Evolutionary conservation across 78 protist genomes (phyloP).

Genomic region (Capsaspora owczarzaki): DNA sequence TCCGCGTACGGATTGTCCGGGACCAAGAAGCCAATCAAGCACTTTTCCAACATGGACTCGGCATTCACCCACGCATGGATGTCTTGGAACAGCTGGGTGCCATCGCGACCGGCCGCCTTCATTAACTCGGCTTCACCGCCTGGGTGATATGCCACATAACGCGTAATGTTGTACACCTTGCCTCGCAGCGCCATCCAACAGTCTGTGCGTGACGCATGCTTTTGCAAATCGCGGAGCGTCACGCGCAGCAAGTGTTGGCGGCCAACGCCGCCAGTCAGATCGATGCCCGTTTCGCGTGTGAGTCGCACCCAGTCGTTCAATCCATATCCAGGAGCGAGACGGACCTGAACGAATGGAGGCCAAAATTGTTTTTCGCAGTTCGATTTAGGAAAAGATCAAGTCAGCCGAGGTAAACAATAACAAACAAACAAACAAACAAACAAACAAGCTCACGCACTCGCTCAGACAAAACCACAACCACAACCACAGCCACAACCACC

Average conservation of each 20-base stretch:
- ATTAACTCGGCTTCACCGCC: conserved; percentile 52
- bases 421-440: no score
- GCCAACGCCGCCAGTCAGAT: not conserved
- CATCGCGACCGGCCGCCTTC: conserved; percentile 58
- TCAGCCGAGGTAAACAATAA: no score
- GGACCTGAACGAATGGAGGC: not conserved
- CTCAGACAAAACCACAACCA: no score
- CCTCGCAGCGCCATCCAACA: conserved; percentile 68
- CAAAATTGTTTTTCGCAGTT: not conserved
- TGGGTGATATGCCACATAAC: conserved; percentile 60
- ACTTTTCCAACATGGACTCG: not conserved
- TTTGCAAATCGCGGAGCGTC: conserved; percentile 18
- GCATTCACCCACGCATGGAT: conserved; percentile 27
- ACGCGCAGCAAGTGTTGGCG: not conserved
- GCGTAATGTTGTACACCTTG: conserved; percentile 58
- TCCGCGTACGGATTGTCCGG: not conserved
- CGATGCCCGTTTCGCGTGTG: not conserved
- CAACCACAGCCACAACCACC: no score
- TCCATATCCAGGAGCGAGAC: conserved; percentile 2
- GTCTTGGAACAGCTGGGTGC: conserved; percentile 40
- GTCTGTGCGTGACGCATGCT: conserved; percentile 32
- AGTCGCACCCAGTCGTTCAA: conserved; percentile 26
- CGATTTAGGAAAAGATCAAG: no score
- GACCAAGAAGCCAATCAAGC: conserved; percentile 11
- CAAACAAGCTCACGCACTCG: no score